Conservation (phyloP, 192 early-diverging fungal species). For the Entomortierella beljakovae region DNA sequence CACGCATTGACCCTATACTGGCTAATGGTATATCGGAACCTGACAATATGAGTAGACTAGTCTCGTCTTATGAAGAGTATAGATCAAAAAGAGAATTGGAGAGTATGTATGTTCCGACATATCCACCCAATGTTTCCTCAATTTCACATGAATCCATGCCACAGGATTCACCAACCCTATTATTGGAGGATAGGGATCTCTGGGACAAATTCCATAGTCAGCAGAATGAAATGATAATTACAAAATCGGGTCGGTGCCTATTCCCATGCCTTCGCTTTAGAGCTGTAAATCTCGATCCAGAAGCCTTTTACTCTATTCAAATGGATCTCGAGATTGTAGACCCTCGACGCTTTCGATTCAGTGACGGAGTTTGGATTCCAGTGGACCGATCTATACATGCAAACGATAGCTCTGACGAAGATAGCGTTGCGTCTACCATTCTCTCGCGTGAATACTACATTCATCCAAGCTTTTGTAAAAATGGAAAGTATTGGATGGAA, state of each 20-base stretch:
- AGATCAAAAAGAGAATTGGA: too few species aligned
- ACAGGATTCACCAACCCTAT: neutral
- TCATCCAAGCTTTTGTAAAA: constrained; percentile 39
- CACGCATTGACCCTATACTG: too few species aligned
- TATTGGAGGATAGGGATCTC: constrained; percentile 30
- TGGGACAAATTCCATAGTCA: constrained; percentile 56
- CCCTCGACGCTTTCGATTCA: constrained; percentile 48
- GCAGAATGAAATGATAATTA: constrained; percentile 72
- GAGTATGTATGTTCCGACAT: neutral
- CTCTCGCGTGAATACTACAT: constrained; percentile 14
- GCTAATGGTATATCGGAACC: too few species aligned
- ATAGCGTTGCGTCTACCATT: neutral
- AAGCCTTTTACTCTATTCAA: constrained; percentile 45
- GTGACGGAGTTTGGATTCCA: constrained; percentile 48
- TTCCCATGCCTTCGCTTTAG: constrained; percentile 63
- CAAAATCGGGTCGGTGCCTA: constrained; percentile 65
- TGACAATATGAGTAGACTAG: too few species aligned
- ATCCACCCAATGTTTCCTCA: neutral
- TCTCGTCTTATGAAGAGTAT: too few species aligned
- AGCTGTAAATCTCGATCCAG: constrained; percentile 56
- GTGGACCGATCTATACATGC: neutral
- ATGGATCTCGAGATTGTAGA: constrained; percentile 60
- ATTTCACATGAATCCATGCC: neutral
- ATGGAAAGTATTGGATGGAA: constrained; percentile 56
- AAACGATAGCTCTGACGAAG: neutral